Conservation (phyloP, 75 land plant species). For the Sequoia sempervirens region DNA sequence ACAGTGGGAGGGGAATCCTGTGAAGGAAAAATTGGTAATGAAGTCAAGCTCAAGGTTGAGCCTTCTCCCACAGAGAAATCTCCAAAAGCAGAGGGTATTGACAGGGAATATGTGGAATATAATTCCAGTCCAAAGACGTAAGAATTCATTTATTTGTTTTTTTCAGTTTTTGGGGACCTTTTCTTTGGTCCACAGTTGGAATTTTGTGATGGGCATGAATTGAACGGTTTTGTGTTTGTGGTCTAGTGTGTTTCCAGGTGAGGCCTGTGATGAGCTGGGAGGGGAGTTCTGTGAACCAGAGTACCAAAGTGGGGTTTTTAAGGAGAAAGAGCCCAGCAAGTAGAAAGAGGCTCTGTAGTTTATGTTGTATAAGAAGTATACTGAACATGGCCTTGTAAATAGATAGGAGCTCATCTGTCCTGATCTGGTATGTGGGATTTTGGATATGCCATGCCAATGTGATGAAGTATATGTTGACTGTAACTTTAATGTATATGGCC, state of each 20-base stretch:
- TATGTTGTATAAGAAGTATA: too few relatives aligned
- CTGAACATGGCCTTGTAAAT: not conserved
- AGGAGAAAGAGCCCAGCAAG: slow-evolving; percentile 10
- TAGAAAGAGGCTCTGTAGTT: not conserved
- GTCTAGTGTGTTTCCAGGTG: slow-evolving; percentile 67
- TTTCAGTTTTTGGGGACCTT: not conserved
- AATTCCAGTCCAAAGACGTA: slow-evolving; percentile 42
- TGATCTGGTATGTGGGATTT: too few relatives aligned
- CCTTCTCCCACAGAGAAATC: not conserved
- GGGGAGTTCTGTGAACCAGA: slow-evolving; percentile 70
- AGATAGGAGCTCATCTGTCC: not conserved
- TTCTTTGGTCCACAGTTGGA: not conserved
- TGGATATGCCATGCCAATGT: too few relatives aligned
- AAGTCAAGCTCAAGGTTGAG: slow-evolving; percentile 29
- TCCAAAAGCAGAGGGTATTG: slow-evolving; percentile 17
- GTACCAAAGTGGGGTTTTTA: slow-evolving; percentile 37
- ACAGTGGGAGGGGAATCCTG: slow-evolving; percentile 60
- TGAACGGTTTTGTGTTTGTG: not conserved
- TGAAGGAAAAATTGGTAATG: slow-evolving; percentile 34
- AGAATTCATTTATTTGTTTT: not conserved
- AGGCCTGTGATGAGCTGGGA: slow-evolving; percentile 88
- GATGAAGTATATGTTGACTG: too few relatives aligned
- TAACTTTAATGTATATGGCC: too few relatives aligned
- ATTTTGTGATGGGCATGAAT: not conserved
- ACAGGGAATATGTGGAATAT: slow-evolving; percentile 53